Evolutionary conservation across 768 basidiomycete genomes (phyloP).

Genomic region (Melanogaster broomeanus): DNA sequence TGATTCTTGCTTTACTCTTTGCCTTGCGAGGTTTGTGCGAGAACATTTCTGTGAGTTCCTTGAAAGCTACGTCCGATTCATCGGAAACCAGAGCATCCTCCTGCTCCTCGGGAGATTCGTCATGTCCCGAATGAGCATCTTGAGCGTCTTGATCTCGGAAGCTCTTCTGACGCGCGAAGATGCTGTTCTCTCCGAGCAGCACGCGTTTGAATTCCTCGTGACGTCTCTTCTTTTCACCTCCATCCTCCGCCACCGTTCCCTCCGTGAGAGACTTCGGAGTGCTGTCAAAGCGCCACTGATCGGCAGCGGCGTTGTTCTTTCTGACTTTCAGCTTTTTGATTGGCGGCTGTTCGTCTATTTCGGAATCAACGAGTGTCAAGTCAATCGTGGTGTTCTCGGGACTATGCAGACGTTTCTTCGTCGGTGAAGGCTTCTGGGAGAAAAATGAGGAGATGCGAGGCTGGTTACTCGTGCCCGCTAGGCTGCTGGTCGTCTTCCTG

Average conservation of each 20-base stretch:
- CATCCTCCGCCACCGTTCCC: constrained; percentile 17
- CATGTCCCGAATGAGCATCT: constrained; percentile 18
- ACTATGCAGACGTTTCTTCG: constrained; percentile 31
- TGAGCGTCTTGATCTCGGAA: constrained; percentile 12
- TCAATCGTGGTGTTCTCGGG: constrained; percentile 44
- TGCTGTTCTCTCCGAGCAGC: constrained; percentile 48
- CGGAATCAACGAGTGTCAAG: constrained; percentile 48
- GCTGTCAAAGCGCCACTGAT: constrained; percentile 49
- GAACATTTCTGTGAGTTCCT: constrained; percentile 50
- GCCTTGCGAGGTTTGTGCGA: constrained; percentile 35
- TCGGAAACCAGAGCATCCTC: constrained; percentile 34
- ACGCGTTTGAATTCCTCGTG: constrained; percentile 53
- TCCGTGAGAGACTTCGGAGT: constrained; percentile 6
- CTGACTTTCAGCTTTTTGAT: constrained; percentile 31
- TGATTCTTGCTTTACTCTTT: constrained; percentile 37
- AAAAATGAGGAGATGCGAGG: constrained; percentile 47
- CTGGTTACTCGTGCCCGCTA: constrained; percentile 26
- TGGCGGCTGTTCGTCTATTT: constrained; percentile 23
- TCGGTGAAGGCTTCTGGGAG: constrained; percentile 14
- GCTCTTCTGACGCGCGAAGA: constrained; percentile 27
- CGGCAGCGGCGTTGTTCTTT: constrained; percentile 22
- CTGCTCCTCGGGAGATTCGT: constrained; percentile 25
- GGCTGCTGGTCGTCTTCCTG: constrained; percentile 7
- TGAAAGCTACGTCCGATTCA: constrained; percentile 49
- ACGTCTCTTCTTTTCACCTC: constrained; percentile 48